Base-by-base conservation (phyloP, 805 yeast genomes). In the Scheffersomyces spartinae region DNA sequence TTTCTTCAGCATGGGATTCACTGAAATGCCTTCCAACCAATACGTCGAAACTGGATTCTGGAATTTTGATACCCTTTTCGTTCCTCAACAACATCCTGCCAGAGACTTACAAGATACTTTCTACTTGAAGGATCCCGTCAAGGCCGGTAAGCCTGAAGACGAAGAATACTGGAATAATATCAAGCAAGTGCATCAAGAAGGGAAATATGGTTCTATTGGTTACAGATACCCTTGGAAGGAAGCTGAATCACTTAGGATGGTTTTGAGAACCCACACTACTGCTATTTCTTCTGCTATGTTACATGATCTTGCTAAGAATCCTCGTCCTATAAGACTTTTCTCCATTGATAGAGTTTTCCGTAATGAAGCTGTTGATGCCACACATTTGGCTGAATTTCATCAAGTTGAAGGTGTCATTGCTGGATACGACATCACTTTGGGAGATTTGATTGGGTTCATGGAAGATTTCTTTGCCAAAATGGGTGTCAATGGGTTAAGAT, bases 1-100 rank as follows among this genome's bases (percentile, higher is more conserved):
- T 47, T 91, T 91, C 73, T 88, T 91, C 61, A 75, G 91, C 19
- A 75, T 91, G 86, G 99, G 99, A 6, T 91, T 91, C 74, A 74
- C 91, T 15, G 99, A 91, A 62, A 91, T 91, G 99, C 95, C 98
- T 33, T 79, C 98, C 14, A 88, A 88, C 55, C 95, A 88, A 55
- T 91, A 86, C 52, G 99, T 91, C 27, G 99, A 91, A 51, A 72
- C 91, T 10, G 97, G 97, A 4, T 91, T 91, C 74, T 91, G 99
- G 99, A 91, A 91, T 60, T 91, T 91, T 49, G 99, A 91, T 54
- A 74, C 98, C 3, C 68, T 91, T 45, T 91, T 63, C 45, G 99
- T 91, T 28, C 99, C 99, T 29, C 99, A 91, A 63, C 97, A 91
- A 63, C 99, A 91, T 62, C 98, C 99, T 10, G 99, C 99, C 25